Evolutionary conservation across 2,329 filamentous ascomycete genomes (phyloP), one percentile per base, ranked within the genome.

Genomic region (Penicillium sp.): DNA sequence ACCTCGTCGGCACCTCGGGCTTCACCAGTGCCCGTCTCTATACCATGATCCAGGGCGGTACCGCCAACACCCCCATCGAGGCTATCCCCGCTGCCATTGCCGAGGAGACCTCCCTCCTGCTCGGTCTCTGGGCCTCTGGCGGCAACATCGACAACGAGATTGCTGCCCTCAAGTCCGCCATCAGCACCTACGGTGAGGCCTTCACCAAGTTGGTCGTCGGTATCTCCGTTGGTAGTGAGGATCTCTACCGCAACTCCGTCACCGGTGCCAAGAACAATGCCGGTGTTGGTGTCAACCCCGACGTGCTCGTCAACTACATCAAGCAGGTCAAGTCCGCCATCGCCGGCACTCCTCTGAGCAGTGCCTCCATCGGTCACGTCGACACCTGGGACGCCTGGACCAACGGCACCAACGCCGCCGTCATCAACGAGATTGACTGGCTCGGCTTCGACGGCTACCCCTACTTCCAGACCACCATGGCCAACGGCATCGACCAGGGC

Each of bases 321-420:
- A 68, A 76, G 49, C 74, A 85, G 65, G 82, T 87, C 50, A 81
- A 83, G 53, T 67, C 74, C 27, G 75, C 80, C 52, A 80, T 94
- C 62, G 63, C 77, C 27, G 80, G 79, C 50, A 89, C 86, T 11
- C 64, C 72, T 42, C 71, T 76, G 39, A 59, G 55, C 34, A 70
- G 71, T 25, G 77, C 74, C 39, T 75, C 80, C 13, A 75, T 95
- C 51, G 89, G 89, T 45, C 90, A 95, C 70, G 89, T 95, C 65
- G 90, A 95, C 66, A 94, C 90, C 44, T 95, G 88, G 88, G 89
- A 84, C 33, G 81, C 81, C 45, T 90, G 82, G 76, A 81, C 82
- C 65, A 89, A 94, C 68, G 68, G 71, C 44, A 80, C 83, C 62
- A 94, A 91, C 78, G 69, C 71, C 42, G 81, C 77, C 37, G 82